phyloP scores from a whole-genome alignment of 805 yeast species.

The Sugiyamaella mastotermitis region DNA sequence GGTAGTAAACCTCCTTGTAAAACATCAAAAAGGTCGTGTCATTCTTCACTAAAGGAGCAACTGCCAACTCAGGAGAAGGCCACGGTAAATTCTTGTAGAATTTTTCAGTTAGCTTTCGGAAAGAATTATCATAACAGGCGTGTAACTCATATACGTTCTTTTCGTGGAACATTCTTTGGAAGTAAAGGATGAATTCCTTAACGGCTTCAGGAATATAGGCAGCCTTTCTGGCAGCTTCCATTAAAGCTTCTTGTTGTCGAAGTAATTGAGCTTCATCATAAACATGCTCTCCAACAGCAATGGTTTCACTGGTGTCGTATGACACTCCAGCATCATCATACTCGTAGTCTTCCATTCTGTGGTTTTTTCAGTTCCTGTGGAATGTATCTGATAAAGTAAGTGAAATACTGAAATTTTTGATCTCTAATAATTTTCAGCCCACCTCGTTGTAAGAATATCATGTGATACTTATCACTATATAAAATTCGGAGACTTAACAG shows the following conservation, averaged over 20 bases:
- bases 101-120: conserved; percentile 41
- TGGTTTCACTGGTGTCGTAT: conserved; percentile 15
- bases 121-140: conserved; percentile 40
- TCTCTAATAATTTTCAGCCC: no score
- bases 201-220: conserved; percentile 40
- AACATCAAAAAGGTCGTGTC: conserved; percentile 41
- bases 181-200: conserved; percentile 37
- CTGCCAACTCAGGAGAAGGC: conserved; percentile 41
- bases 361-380: no score
- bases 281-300: conserved; percentile 21
- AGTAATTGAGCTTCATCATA: conserved; percentile 30
- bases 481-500: no score
- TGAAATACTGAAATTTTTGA: no score
- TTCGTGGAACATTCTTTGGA: conserved; percentile 37
- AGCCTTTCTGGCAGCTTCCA: conserved; percentile 19
- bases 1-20: conserved; percentile 45
- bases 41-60: conserved; percentile 38
- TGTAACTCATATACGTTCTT: conserved; percentile 40
- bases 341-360: conserved; percentile 18
- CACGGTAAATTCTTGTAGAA: conserved; percentile 38
- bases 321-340: conserved; percentile 14
- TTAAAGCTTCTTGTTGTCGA: conserved; percentile 27
- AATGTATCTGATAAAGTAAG: no score
- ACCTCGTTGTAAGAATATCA: no score
- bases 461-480: no score